Evolutionary conservation across 139 green algal genomes (phyloP), one percentile per base, ranked within the genome.

Genomic region (Pleodorina starrii): DNA sequence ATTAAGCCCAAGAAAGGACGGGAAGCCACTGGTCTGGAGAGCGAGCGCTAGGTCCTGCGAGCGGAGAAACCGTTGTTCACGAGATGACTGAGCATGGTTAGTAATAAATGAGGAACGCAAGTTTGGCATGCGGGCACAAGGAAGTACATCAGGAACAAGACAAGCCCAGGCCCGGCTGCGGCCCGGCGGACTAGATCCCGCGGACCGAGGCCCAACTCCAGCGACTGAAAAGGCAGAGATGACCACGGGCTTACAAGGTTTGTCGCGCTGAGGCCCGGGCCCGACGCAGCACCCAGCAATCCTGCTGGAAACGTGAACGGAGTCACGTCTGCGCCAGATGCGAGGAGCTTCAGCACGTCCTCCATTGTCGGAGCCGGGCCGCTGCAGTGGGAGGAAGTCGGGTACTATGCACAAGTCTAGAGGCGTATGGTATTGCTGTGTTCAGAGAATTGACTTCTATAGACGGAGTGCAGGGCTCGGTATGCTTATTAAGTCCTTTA

Each of bases 251-350:
- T 86, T 40, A 86, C 79, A 57, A 86, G 57, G 57, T 86, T 86
- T 27, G 57, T 43, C 42, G 79, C 38, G 23, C 77, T 51, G 9
- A 85, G 36, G 36, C 36, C 19, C 16, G 27, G 74, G 6, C 23
- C 74, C 10, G 44, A 4, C 19, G n/a, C 76, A 48, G 14, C 50
- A 17, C 48, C 48, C 4, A 88, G n/a, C 32, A 88, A 25, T 38
- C 82, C 82, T 29, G 82, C 82, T 54, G 82, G 82, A 69, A 88
- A 88, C 9, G 82, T 88, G 46, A 88, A 88, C 5, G 82, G 82
- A 5, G 82, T 88, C 9, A 79, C 82, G 51, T 79, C 82, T 27
- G 63, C 63, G 19, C 81, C 66, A 4, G 46, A 44, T 5, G 82
- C 82, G 1, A 88, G 82, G n/a, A 88, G 32, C n/a, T 88, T 88